These are phyloP conservation scores for Saccharomycopsis sp. DNA, from an alignment of 805 yeast genomes.

Conservation along the genomic window DNA sequence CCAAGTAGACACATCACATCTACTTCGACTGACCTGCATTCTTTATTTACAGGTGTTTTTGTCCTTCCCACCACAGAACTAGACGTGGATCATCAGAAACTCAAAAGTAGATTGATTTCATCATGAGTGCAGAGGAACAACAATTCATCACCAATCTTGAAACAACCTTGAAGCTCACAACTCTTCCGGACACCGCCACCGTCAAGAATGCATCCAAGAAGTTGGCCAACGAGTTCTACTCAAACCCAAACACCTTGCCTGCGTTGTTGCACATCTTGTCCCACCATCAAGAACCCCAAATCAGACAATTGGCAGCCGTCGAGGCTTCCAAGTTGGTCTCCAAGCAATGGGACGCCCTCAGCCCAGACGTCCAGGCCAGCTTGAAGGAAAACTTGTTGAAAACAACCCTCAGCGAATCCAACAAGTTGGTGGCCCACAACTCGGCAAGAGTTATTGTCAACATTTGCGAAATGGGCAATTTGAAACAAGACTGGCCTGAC, in stretches of 20 bases:
- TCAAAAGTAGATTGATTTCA: too few relatives aligned
- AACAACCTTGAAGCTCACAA: conserved; percentile 66
- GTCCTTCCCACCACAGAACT: too few relatives aligned
- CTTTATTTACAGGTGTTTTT: too few relatives aligned
- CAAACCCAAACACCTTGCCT: conserved; percentile 63
- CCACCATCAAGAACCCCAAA: conserved; percentile 54
- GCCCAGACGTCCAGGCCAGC: conserved; percentile 41
- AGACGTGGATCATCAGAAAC: too few relatives aligned
- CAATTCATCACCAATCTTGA: conserved; percentile 65
- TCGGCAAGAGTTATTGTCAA: conserved; percentile 83
- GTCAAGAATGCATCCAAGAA: conserved; percentile 76
- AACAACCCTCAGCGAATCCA: conserved; percentile 57
- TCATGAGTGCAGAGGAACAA: conserved; percentile 67
- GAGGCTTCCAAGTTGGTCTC: conserved; percentile 82
- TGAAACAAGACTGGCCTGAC: conserved; percentile 71
- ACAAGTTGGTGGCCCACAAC: conserved; percentile 71
- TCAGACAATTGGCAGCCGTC: conserved; percentile 91
- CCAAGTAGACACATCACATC: too few relatives aligned
- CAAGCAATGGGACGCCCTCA: conserved; percentile 52
- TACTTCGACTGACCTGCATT: too few relatives aligned
- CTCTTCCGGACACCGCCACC: conserved; percentile 71
- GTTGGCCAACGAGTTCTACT: conserved; percentile 66
- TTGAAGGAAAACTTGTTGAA: conserved; percentile 63
- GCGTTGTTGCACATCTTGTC: conserved; percentile 77
- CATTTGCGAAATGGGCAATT: conserved; percentile 59